Base-by-base conservation (phyloP, 1,284 basidiomycete species). In the Ustilago curta region DNA sequence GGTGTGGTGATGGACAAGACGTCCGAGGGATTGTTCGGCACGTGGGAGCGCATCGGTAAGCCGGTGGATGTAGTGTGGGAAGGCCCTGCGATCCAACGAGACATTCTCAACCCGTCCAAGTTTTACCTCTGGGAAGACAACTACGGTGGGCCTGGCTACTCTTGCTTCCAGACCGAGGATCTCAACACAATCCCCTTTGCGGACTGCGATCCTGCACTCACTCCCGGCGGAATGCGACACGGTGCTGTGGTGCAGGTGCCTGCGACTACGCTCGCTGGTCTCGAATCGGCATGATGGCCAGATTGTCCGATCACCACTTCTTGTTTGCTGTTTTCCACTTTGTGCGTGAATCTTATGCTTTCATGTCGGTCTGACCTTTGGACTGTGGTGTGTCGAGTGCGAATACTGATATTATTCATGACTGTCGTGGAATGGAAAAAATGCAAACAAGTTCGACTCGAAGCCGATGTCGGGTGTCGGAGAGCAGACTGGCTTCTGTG, bases 1-100 rank as follows among this genome's bases (percentile, higher is more conserved):
- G 64, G 64, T 2, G 64, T 66, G 23, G 64, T 66, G 52, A 66
- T 66, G 64, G 64, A 66, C 52, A 59, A 55, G 40, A 66, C 64
- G 18, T 37, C 57, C 7, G n/a, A 18, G 2, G 64, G 64, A 0
- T 47, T 66, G 12, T 66, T 66, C 16, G 64, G 64, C 21, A 59
- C 57, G 5, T 66, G 64, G 64, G 42, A 66, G 52, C 64, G 64
- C 6, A 47, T 66, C 21, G 64, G 64, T 16, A 66, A 66, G 47
- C 64, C 64, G n/a, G 64, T 23, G 35, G 29, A 66, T 23, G 64
- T 59, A 14, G 57, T 66, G 8, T 66, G 57, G 52, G 64, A 66
- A 23, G 64, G 64, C 3, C 64, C 64, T 45, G 64, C 64, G 29
- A 66, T 66, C 42, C 64, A 59, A 48, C 52, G 45, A 21, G 64